These are phyloP conservation scores for Saccharomyces hybrid DNA, from an alignment of 1,139 yeast species.

Conservation along the genomic window DNA sequence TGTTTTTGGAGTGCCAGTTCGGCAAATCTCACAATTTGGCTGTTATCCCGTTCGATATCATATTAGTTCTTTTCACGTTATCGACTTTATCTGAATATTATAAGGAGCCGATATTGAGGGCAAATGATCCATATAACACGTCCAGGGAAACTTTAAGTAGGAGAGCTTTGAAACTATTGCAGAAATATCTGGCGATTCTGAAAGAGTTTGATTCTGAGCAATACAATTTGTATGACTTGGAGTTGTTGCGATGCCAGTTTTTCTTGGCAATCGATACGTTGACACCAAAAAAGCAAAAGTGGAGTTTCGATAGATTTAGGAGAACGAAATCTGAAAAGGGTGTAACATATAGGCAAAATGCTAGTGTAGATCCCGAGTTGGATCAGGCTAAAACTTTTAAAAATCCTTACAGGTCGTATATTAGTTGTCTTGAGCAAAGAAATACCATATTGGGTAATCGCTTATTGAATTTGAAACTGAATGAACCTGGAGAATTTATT, in stretches of 20 bases:
- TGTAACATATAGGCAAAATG: conserved; percentile 4
- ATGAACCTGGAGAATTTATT: conserved; percentile 20
- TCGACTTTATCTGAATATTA: conserved; percentile 19
- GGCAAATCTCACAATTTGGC: conserved; percentile 1
- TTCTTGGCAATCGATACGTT: conserved; percentile 23
- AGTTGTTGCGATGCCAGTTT: conserved; percentile 27
- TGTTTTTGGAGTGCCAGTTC: conserved; percentile 20
- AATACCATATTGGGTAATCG: conserved; percentile 17
- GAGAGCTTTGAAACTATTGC: conserved; percentile 20
- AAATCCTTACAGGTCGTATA: conserved; percentile 23
- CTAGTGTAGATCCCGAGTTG: conserved; percentile 4
- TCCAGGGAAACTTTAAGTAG: conserved; percentile 16
- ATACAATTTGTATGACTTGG: conserved; percentile 18
- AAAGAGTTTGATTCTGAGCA: conserved; percentile 14
- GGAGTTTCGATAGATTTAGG: conserved; percentile 4
- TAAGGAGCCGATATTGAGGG: conserved; percentile 14
- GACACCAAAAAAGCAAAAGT: conserved; percentile 8
- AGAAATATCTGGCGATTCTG: conserved; percentile 11
- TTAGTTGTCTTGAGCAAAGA: conserved; percentile 19
- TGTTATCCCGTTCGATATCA: conserved; percentile 27
- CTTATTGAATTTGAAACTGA: conserved; percentile 14
- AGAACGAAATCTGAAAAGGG: conserved; percentile 4
- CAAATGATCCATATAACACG: conserved; percentile 23
- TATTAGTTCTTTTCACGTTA: conserved; percentile 23
- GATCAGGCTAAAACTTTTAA: conserved; percentile 2